Conservation (phyloP, 495 filamentous ascomycete genomes). For the Aspergillus olivimuriae region DNA sequence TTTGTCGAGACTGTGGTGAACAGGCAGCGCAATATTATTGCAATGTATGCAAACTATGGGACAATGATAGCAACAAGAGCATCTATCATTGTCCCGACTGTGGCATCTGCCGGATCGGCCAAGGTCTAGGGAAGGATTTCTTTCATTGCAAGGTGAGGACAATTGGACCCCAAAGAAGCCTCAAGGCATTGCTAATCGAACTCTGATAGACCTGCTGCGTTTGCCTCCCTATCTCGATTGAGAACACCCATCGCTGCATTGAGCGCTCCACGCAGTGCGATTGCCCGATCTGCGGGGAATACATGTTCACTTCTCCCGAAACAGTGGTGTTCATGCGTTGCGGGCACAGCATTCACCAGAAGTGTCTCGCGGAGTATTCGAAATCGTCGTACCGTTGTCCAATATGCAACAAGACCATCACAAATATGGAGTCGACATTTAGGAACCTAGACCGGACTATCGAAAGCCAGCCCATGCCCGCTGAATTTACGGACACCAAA, state of each 20-base stretch:
- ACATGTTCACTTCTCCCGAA: conserved; percentile 90
- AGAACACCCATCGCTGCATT: conserved; percentile 83
- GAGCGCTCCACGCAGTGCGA: conserved; percentile 92
- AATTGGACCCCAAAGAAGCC: not conserved
- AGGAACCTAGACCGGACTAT: conserved; percentile 82
- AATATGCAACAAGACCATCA: conserved; percentile 84
- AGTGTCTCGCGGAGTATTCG: conserved; percentile 80
- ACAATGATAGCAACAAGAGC: conserved; percentile 81
- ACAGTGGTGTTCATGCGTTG: conserved; percentile 92
- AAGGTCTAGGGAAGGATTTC: conserved; percentile 92
- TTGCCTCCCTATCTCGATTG: conserved; percentile 79
- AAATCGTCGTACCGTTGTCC: conserved; percentile 88
- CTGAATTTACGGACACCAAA: conserved; percentile 69
- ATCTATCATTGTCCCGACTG: conserved; percentile 98
- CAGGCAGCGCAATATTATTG: conserved; percentile 91
- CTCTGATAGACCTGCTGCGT: conserved; percentile 70
- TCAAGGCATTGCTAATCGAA: conserved; percentile 11
- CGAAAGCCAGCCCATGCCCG: conserved; percentile 83
- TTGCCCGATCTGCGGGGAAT: conserved; percentile 97
- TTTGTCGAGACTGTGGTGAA: conserved; percentile 69
- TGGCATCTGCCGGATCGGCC: conserved; percentile 87
- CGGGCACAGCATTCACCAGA: conserved; percentile 89
- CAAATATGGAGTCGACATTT: conserved; percentile 97
- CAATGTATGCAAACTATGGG: conserved; percentile 92
- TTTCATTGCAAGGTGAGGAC: conserved; percentile 86